These are phyloP conservation scores for Ceratocystis papillata DNA, from an alignment of 2,329 filamentous ascomycete genomes.

Conservation along the genomic window DNA sequence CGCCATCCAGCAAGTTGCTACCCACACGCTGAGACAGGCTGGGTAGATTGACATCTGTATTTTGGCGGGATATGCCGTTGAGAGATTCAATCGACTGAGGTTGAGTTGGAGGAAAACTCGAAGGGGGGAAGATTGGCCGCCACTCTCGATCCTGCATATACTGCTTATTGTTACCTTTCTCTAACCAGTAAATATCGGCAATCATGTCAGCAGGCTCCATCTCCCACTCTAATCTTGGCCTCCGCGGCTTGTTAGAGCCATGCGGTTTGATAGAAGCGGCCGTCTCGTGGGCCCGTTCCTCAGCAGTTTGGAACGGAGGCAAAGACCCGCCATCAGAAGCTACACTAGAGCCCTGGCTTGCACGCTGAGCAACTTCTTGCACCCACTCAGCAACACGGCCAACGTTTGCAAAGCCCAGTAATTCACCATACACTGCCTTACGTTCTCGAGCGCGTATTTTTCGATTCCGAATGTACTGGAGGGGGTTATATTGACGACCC, in stretches of 20 bases:
- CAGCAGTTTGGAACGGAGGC: slow-evolving; percentile 39
- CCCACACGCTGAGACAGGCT: slow-evolving; percentile 26
- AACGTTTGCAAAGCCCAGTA: slow-evolving; percentile 66
- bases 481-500: slow-evolving; percentile 73
- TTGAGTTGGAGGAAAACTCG: slow-evolving; percentile 23
- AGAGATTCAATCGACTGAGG: slow-evolving; percentile 27
- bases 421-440: slow-evolving; percentile 59
- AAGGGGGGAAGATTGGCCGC: slow-evolving; percentile 51
- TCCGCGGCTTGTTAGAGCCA: slow-evolving; percentile 48
- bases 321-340: slow-evolving; percentile 28
- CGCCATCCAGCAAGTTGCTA: slow-evolving; percentile 26
- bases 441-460: slow-evolving; percentile 73
- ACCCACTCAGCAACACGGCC: slow-evolving; percentile 66
- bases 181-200: slow-evolving; percentile 83
- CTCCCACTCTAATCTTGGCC: slow-evolving; percentile 74
- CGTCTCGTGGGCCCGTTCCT: slow-evolving; percentile 35
- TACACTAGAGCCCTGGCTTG: slow-evolving; percentile 1
- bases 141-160: slow-evolving; percentile 73
- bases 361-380: slow-evolving; percentile 45
- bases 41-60: slow-evolving; percentile 27
- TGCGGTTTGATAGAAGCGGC: slow-evolving; percentile 37
- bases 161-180: slow-evolving; percentile 67
- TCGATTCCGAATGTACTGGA: slow-evolving; percentile 86
- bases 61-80: slow-evolving; percentile 30
- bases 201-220: slow-evolving; percentile 75